Evolutionary conservation across 805 yeast genomes (phyloP).

Genomic region (Candida ulmi): DNA sequence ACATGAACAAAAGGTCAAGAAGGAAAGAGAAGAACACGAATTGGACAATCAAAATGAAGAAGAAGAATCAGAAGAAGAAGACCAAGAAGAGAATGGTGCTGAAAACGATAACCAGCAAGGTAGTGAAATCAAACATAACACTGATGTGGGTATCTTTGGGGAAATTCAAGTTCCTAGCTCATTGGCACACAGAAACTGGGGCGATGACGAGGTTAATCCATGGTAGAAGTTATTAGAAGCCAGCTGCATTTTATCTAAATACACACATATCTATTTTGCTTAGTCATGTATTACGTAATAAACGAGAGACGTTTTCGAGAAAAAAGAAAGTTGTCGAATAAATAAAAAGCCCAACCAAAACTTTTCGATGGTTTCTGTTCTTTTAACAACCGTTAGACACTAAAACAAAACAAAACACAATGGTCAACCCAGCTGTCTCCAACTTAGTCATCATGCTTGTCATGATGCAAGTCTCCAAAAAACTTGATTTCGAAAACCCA

Average conservation of each 20-base stretch:
- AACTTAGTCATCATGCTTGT: slow-evolving; percentile 87
- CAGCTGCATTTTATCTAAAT: too few relatives aligned
- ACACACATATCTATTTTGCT: too few relatives aligned
- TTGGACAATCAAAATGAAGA: slow-evolving; percentile 17
- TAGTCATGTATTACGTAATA: too few relatives aligned
- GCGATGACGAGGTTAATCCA: slow-evolving; percentile 52
- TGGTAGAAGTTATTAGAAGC: slow-evolving; percentile 43
- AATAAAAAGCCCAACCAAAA: too few relatives aligned
- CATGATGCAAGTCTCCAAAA: slow-evolving; percentile 93
- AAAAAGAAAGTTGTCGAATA: neutral
- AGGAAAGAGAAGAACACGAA: slow-evolving; percentile 6
- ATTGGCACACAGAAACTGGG: slow-evolving; percentile 47
- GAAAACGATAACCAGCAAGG: slow-evolving; percentile 10
- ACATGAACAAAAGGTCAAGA: slow-evolving; percentile 34
- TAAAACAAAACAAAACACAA: too few relatives aligned
- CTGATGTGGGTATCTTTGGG: slow-evolving; percentile 45
- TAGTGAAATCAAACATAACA: slow-evolving; percentile 4
- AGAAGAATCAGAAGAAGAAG: slow-evolving; percentile 12
- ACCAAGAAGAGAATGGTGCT: slow-evolving; percentile 10
- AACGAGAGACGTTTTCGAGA: too few relatives aligned
- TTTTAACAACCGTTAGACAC: too few relatives aligned
- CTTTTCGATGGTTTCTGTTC: too few relatives aligned
- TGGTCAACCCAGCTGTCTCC: slow-evolving; percentile 83
- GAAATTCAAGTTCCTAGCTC: slow-evolving; percentile 43
- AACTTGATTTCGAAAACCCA: slow-evolving; percentile 85